phyloP scores from a whole-genome alignment of 345 rosid species.

The Cardamine resedifolia region DNA sequence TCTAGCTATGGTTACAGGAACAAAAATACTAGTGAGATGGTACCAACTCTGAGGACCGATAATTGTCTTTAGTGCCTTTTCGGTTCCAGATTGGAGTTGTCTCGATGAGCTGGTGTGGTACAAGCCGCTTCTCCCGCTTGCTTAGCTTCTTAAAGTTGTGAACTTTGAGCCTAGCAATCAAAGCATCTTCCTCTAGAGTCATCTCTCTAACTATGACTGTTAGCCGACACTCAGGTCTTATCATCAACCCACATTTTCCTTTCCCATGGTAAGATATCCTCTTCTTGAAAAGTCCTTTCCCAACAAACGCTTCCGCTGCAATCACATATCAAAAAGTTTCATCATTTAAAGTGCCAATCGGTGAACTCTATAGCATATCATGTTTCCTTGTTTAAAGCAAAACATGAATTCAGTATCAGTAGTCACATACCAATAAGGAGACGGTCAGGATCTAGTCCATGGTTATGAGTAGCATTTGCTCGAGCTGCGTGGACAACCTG shows the following conservation, averaged over 20 bases:
- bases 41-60: conserved; percentile 28
- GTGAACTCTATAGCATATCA: too few species aligned
- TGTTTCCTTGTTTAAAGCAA: too few species aligned
- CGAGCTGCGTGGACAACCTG: conserved; percentile 93
- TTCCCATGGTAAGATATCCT: conserved; percentile 62
- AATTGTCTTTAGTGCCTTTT: conserved; percentile 42
- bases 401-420: conserved; percentile 1
- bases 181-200: conserved; percentile 82
- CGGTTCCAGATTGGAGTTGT: conserved; percentile 84
- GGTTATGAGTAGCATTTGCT: conserved; percentile 92
- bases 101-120: conserved; percentile 80
- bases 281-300: conserved; percentile 74
- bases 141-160: conserved; percentile 71
- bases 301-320: conserved; percentile 91
- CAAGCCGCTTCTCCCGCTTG: conserved; percentile 69
- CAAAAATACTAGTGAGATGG: conserved; percentile 16
- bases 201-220: conserved; percentile 83
- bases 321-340: conserved; percentile 21
- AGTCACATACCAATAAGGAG: conserved; percentile 77
- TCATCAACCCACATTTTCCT: conserved; percentile 60
- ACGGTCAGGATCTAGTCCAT: conserved; percentile 78
- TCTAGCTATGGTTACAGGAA: neutral
- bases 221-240: conserved; percentile 69
- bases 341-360: neutral
- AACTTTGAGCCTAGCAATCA: conserved; percentile 78